A percentile compares a stretch with the other conserved stretches of the same genome.
phyloP scores from a whole-genome alignment of 352 stramenopile species.

The Albugo laibachii region DNA sequence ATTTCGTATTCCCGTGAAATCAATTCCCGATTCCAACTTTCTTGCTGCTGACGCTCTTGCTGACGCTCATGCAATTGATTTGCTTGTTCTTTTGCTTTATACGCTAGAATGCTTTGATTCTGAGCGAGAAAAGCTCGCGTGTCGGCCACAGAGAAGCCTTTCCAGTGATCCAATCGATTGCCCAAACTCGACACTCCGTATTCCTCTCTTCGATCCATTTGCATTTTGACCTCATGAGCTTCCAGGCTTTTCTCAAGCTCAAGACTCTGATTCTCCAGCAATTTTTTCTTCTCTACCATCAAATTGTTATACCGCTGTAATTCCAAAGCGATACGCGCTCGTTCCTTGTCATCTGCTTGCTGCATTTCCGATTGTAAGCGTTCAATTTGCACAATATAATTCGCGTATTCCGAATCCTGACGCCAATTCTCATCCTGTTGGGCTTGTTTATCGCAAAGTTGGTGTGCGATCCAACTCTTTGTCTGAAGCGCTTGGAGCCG shows the following conservation, averaged over 20 bases:
- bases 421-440: slow-evolving; percentile 20
- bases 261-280: slow-evolving; percentile 15
- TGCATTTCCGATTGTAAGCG: slow-evolving; percentile 33
- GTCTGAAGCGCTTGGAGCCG: slow-evolving; percentile 43
- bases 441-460: slow-evolving; percentile 25
- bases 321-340: slow-evolving; percentile 20
- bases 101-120: slow-evolving; percentile 34
- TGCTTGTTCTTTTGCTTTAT: slow-evolving; percentile 22
- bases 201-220: slow-evolving; percentile 1
- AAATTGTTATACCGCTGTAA: slow-evolving; percentile 36
- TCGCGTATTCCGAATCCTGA: slow-evolving; percentile 17
- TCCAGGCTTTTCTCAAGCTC: slow-evolving; percentile 22
- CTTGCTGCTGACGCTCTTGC: slow-evolving; percentile 15
- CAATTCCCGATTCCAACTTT: slow-evolving; percentile 23
- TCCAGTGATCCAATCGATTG: slow-evolving; percentile 53
- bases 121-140: slow-evolving; percentile 25
- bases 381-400: slow-evolving; percentile 32
- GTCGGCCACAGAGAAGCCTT: slow-evolving; percentile 43
- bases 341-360: slow-evolving; percentile 25
- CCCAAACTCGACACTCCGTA: slow-evolving; percentile 22
- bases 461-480: slow-evolving; percentile 41
- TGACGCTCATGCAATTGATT: slow-evolving; percentile 8
- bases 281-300: slow-evolving; percentile 20
- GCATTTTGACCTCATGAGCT: slow-evolving; percentile 20
- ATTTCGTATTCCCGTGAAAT: slow-evolving; percentile 22